Base-by-base conservation (phyloP, 2,329 filamentous ascomycete genomes). In the Blastomyces parvus region DNA sequence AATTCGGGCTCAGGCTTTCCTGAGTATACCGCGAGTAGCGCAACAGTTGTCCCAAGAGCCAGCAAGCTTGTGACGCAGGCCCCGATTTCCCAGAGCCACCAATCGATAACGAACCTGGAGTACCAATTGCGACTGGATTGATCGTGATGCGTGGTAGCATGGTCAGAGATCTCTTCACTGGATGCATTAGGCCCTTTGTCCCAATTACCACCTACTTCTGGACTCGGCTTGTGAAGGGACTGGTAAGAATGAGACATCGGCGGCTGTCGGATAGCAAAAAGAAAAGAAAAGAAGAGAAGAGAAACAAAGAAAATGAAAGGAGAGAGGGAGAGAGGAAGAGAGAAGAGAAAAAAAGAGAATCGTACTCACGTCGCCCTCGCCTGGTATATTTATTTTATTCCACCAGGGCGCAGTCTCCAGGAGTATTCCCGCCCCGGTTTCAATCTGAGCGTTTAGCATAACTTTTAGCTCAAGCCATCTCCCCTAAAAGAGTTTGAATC, bases 51-150 rank as follows among this genome's bases (percentile, higher is more conserved):
- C 17, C 3, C 57, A 44, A 59, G 22, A 46, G 22, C 38, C 27
- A 59, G 22, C 6, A 46, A 17, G 38, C 57, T 33, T 40, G 46
- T 2, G 33, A 46, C 27, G 17, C 38, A 59, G 8, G 38, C 38
- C 3, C 57, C 25, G 40, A 33, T 27, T 59, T 59, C 57, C 57
- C 57, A 59, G 22, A 59, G 42, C 38, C 57, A 59, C 57, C 40
- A 59, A 25, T 59, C 57, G 25, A 59, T 25, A 2, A 59, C 40
- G 40, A 46, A 9, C 57, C 57, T 46, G 17, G 25, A 48, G 19
- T 59, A 59, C 57, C 57, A 59, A 25, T 14, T 40, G 8, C 17
- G 57, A 17, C 42, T 59, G 19, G 25, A 3, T 11, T 2, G 8
- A 46, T 42, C 57, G n/a, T 19, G 17, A 22, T 22, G 42, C 30